These are phyloP conservation scores for Aspergillus bridgeri DNA, from an alignment of 495 filamentous ascomycete species.

Conservation along the genomic window DNA sequence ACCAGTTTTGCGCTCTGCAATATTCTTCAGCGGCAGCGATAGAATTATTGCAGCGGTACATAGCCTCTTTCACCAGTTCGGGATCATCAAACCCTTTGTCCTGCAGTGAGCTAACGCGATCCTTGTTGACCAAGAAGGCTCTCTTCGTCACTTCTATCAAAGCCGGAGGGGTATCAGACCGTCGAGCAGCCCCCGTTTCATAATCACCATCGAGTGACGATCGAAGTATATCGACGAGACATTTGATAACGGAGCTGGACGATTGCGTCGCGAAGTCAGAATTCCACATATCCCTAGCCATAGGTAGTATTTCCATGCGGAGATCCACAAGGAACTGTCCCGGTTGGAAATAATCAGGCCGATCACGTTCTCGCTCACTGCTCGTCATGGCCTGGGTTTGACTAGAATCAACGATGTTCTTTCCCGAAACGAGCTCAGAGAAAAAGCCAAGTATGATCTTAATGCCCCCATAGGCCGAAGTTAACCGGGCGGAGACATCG, in stretches of 20 bases:
- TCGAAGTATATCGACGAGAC: conserved; percentile 77
- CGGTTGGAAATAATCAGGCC: conserved; percentile 64
- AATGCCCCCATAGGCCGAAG: conserved; percentile 63
- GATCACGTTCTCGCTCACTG: conserved; percentile 53
- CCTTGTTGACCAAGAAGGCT: conserved; percentile 47
- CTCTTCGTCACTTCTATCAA: conserved; percentile 33
- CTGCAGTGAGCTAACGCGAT: conserved; percentile 40
- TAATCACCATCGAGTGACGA: conserved; percentile 72
- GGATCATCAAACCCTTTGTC: conserved; percentile 46
- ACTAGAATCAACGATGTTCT: conserved; percentile 70
- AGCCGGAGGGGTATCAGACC: conserved; percentile 50
- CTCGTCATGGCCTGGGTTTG: conserved; percentile 61
- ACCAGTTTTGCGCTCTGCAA: conserved; percentile 55
- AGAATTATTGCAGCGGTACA: conserved; percentile 76
- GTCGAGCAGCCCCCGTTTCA: conserved; percentile 64
- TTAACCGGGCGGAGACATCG: conserved; percentile 46
- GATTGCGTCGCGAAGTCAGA: conserved; percentile 65
- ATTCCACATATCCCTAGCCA: conserved; percentile 79
- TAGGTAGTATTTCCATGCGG: conserved; percentile 76
- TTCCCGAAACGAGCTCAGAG: conserved; percentile 66
- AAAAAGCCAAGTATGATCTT: conserved; percentile 85
- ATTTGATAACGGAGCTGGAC: conserved; percentile 69
- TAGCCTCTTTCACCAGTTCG: conserved; percentile 68
- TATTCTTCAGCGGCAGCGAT: conserved; percentile 63
- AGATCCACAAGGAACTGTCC: conserved; percentile 86